Conservation (phyloP, 352 stramenopile species). For the Phytophthora macrochlamydospora region DNA sequence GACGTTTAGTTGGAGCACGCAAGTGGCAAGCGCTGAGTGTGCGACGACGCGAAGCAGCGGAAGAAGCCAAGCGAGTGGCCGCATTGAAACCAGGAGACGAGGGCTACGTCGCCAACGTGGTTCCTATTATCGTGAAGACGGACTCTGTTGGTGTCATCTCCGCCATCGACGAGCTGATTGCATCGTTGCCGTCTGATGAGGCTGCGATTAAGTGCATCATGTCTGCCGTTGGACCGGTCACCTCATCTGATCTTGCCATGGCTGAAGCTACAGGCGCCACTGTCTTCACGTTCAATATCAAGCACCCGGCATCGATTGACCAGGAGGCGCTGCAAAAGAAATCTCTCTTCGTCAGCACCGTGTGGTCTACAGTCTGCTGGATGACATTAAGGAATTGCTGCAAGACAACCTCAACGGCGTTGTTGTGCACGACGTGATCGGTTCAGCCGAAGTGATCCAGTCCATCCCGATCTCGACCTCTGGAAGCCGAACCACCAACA, state of each 20-base stretch:
- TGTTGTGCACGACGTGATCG: slow-evolving; percentile 69
- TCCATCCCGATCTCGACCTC: slow-evolving; percentile 86
- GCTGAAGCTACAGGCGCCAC: slow-evolving; percentile 80
- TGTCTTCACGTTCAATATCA: slow-evolving; percentile 92
- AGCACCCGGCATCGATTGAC: slow-evolving; percentile 72
- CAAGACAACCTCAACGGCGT: slow-evolving; percentile 68
- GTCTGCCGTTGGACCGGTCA: slow-evolving; percentile 82
- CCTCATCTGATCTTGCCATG: slow-evolving; percentile 83
- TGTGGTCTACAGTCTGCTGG: slow-evolving; percentile 89
- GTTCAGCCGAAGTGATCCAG: slow-evolving; percentile 80
- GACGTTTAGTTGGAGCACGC: slow-evolving; percentile 56
- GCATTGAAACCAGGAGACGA: slow-evolving; percentile 72
- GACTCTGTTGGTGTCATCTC: slow-evolving; percentile 98
- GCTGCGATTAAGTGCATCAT: slow-evolving; percentile 84
- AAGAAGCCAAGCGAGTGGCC: slow-evolving; percentile 75
- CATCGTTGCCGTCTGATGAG: slow-evolving; percentile 70
- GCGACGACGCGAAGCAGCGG: slow-evolving; percentile 62
- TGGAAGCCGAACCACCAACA: slow-evolving; percentile 90
- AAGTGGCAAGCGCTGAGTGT: slow-evolving; percentile 78
- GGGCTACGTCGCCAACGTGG: slow-evolving; percentile 91
- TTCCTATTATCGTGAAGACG: slow-evolving; percentile 98
- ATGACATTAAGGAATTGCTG: slow-evolving; percentile 88
- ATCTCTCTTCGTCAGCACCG: slow-evolving; percentile 75
- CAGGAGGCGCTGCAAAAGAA: slow-evolving; percentile 79
- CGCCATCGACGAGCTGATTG: slow-evolving; percentile 89